Base-by-base conservation (phyloP, 352 stramenopile genomes). In the Pythium rishiriense region DNA sequence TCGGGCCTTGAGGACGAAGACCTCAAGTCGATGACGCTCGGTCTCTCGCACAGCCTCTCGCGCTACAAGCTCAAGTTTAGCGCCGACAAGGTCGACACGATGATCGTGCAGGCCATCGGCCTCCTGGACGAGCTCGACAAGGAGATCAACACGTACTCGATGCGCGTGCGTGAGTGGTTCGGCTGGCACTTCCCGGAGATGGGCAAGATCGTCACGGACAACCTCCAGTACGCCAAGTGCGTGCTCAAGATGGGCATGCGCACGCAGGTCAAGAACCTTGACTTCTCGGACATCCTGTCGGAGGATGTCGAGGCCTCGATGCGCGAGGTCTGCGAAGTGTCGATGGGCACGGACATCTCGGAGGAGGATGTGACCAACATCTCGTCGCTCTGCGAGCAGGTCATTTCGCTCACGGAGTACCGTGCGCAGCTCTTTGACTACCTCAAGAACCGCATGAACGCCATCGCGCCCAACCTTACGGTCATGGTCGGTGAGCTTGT, bases 121-220 rank as follows among this genome's bases (percentile, higher is more conserved):
- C 81, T 99, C 48, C 81, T 99, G 15, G 98, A 99, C 83, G 97
- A 99, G 76, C 86, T 99, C 17, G 98, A 99, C 88, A 99, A 99
- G 89, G 98, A 99, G 82, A 99, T 99, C 80, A 99, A 99, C 85
- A 99, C 97, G 62, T 99, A 99, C 85, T 98, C 98, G 47, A 99
- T 99, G 98, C 85, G 98, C 65, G 97, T 99, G 49, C 97, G 97
- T 59, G 98, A 99, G 85, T 99, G 98, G 98, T 98, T 98, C 70
- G 94, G 96, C 65, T 98, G 96, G 95, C 96, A 98, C 78, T 96
- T 98, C 62, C 93, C 90, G 17, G 97, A 99, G 71, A 97, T 99
- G 80, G 93, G 94, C 74, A 98, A 98, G 78, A 97, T 99, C 46
- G 86, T 99, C 33, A 96, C 91, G 42, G 97, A 99, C 81, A 99